These are phyloP conservation scores for Penicillium polonicum DNA, from an alignment of 2,329 filamentous ascomycete genomes.

Conservation along the genomic window DNA sequence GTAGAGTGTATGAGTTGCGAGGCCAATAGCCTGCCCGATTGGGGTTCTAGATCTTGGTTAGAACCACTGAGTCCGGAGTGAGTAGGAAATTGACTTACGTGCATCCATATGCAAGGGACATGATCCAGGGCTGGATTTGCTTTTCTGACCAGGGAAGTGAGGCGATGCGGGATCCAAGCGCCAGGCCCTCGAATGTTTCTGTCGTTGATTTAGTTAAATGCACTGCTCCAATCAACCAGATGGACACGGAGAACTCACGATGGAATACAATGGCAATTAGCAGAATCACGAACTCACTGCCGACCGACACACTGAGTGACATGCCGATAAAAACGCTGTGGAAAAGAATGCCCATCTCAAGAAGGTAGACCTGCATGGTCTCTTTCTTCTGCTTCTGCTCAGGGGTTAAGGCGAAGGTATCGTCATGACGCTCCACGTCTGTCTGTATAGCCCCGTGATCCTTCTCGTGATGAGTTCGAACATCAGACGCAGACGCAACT, in stretches of 20 bases:
- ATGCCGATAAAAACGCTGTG: constrained; percentile 60
- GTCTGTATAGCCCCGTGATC: constrained; percentile 15
- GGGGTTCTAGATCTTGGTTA: constrained; percentile 58
- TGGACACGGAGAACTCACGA: constrained; percentile 26
- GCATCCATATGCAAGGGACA: constrained; percentile 73
- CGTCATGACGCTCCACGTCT: constrained; percentile 21
- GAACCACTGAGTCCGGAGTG: background rate
- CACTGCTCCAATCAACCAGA: background rate
- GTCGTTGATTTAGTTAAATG: background rate
- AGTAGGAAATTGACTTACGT: constrained; percentile 29
- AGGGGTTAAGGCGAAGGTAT: constrained; percentile 17
- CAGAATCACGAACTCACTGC: constrained; percentile 36
- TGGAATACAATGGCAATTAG: constrained; percentile 40
- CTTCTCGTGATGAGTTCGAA: constrained; percentile 13
- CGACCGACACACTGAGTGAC: constrained; percentile 37
- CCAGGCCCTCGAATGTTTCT: constrained; percentile 40
- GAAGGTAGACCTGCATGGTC: constrained; percentile 69
- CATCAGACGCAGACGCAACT: constrained; percentile 25
- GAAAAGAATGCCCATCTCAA: constrained; percentile 76
- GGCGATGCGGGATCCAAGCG: constrained; percentile 36
- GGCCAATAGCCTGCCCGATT: constrained; percentile 73
- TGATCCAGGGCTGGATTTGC: constrained; percentile 58
- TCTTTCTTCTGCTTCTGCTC: constrained; percentile 58
- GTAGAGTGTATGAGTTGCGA: constrained; percentile 73
- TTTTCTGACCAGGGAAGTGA: constrained; percentile 31